phyloP scores from a whole-genome alignment of 768 basidiomycete species.

The Cystobasidium onofrii region DNA sequence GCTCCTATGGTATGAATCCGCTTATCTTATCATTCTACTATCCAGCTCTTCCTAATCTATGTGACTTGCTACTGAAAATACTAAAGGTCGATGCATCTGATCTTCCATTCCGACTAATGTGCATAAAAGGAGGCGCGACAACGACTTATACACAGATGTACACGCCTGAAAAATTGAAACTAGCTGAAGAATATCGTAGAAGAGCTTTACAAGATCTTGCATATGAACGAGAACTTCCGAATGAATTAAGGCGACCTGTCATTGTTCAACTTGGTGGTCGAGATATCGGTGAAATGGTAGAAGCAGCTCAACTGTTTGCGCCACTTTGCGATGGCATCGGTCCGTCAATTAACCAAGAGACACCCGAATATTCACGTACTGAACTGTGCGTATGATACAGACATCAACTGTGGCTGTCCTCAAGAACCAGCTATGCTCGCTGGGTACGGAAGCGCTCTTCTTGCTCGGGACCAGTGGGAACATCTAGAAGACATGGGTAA shows the following conservation, averaged over 20 bases:
- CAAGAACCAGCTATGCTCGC: slow-evolving; percentile 60
- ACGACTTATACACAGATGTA: slow-evolving; percentile 72
- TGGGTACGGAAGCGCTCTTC: slow-evolving; percentile 68
- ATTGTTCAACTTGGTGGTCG: slow-evolving; percentile 69
- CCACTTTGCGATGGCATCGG: slow-evolving; percentile 40
- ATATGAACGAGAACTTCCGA: slow-evolving; percentile 38
- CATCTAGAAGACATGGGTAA: slow-evolving; percentile 59
- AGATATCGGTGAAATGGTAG: slow-evolving; percentile 56
- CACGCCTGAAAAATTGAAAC: slow-evolving; percentile 55
- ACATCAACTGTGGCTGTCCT: slow-evolving; percentile 74
- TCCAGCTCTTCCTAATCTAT: neutral
- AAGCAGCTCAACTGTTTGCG: slow-evolving; percentile 58
- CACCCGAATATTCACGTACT: no score
- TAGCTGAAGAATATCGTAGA: slow-evolving; percentile 60
- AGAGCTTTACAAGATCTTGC: slow-evolving; percentile 57
- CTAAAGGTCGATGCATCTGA: slow-evolving; percentile 62
- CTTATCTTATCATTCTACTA: neutral
- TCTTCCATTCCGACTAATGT: slow-evolving; percentile 61
- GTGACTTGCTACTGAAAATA: neutral
- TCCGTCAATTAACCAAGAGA: neutral
- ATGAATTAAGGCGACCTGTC: slow-evolving; percentile 50
- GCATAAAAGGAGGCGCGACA: slow-evolving; percentile 58
- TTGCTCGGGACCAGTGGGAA: slow-evolving; percentile 65
- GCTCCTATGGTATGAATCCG: slow-evolving; percentile 10
- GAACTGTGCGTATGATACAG: no score